Evolutionary conservation across 148 eudicot genomes (phyloP).

Genomic region (Cornus suecica): DNA sequence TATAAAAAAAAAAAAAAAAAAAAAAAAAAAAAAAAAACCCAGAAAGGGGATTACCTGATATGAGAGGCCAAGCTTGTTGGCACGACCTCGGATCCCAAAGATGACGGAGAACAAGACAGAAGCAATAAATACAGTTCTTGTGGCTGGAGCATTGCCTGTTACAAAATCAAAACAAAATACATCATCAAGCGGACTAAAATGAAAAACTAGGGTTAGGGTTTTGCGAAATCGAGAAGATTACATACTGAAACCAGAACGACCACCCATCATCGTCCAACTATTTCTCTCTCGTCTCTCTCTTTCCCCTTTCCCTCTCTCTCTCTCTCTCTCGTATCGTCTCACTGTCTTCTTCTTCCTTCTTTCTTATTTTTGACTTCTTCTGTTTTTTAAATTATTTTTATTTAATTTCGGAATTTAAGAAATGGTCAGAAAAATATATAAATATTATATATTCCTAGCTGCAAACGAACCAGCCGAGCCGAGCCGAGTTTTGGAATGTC

Average conservation of each 20-base stretch:
- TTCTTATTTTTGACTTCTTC: background rate
- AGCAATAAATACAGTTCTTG: constrained; percentile 59
- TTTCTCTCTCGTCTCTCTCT: background rate
- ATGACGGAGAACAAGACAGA: constrained; percentile 68
- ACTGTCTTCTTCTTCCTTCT: background rate
- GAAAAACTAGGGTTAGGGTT: background rate
- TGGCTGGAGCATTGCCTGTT: constrained; percentile 86
- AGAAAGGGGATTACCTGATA: constrained; percentile 46
- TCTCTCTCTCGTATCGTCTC: background rate
- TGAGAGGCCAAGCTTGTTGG: constrained; percentile 66
- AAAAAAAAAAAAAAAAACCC: background rate
- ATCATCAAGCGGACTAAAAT: background rate
- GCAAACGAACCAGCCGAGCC: too few species aligned
- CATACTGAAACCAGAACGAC: constrained; percentile 21
- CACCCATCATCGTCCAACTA: background rate
- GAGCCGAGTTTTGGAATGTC: too few species aligned
- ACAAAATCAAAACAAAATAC: background rate
- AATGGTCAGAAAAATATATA: too few species aligned
- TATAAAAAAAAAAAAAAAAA: background rate
- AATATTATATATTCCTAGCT: too few species aligned
- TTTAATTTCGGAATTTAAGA: too few species aligned
- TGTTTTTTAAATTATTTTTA: too few species aligned
- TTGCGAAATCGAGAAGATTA: background rate
- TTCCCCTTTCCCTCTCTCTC: background rate
- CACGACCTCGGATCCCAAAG: constrained; percentile 78